These are phyloP conservation scores for Ocimum tenuiflorum DNA, from an alignment of 257 asterid species.

Conservation along the genomic window DNA sequence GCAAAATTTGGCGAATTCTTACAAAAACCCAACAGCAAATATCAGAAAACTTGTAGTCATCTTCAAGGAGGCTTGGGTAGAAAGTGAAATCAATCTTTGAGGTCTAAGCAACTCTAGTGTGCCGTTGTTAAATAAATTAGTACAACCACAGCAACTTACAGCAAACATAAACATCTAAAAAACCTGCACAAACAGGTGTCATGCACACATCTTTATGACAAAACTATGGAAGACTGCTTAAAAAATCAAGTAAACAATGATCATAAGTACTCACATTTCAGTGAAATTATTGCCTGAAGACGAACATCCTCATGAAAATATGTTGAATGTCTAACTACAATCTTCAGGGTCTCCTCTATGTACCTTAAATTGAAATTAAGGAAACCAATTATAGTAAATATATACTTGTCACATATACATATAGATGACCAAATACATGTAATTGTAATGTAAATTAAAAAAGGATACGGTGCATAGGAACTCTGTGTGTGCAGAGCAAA, in stretches of 20 bases:
- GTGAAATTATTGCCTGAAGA: constrained; percentile 81
- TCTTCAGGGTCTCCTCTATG: constrained; percentile 85
- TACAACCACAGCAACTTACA: neutral
- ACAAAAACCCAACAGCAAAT: neutral
- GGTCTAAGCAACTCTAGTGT: neutral
- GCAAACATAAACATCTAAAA: neutral
- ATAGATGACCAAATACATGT: neutral
- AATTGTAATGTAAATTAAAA: neutral
- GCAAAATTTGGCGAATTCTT: neutral
- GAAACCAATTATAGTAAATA: constrained; percentile 21
- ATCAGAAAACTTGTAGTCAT: neutral
- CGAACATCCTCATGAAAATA: constrained; percentile 98
- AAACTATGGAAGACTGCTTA: neutral
- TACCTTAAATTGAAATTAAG: constrained; percentile 58
- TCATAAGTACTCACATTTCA: constrained; percentile 60
- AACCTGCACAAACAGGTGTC: constrained; percentile 3
- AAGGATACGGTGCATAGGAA: constrained; percentile 92
- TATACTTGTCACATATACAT: neutral
- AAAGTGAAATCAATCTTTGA: neutral
- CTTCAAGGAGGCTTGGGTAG: neutral
- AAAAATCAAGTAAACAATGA: neutral
- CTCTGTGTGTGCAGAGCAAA: constrained; percentile 83
- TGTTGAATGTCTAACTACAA: constrained; percentile 67
- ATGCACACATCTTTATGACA: constrained; percentile 6
- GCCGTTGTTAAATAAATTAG: neutral